Conservation (phyloP, 345 rosid genomes). For the Mallotus nudiflorus region DNA sequence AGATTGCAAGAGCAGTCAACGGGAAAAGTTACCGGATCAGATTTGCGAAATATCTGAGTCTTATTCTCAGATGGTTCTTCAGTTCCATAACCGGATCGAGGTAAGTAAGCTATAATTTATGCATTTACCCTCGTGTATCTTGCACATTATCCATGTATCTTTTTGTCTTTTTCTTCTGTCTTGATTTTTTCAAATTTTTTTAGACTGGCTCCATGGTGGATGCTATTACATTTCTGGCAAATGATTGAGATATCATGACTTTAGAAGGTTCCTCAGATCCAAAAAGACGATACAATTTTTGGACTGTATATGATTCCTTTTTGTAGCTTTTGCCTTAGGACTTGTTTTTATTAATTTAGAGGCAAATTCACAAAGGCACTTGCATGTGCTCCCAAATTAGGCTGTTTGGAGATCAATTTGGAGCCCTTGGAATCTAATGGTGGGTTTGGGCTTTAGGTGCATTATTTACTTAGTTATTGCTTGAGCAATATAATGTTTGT, state of each 20-base stretch:
- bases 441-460: no score
- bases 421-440: background rate
- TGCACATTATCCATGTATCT: no score
- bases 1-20: conserved; percentile 46
- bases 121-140: background rate
- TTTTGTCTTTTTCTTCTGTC: no score
- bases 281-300: no score
- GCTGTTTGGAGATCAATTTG: conserved; percentile 8
- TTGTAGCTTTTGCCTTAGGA: no score
- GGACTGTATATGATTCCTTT: no score
- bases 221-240: background rate
- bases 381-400: conserved; percentile 17
- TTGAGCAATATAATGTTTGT: no score
- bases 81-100: conserved; percentile 62
- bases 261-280: conserved; percentile 16
- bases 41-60: conserved; percentile 63
- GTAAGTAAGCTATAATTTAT: conserved; percentile 48
- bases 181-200: no score
- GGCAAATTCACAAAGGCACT: conserved; percentile 23
- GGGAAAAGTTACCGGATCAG: conserved; percentile 48
- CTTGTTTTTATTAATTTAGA: background rate
- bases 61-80: conserved; percentile 75
- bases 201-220: no score
- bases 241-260: conserved; percentile 20
- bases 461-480: no score